Base-by-base conservation (phyloP, 2,329 filamentous ascomycete genomes). In the Capronia americana region DNA sequence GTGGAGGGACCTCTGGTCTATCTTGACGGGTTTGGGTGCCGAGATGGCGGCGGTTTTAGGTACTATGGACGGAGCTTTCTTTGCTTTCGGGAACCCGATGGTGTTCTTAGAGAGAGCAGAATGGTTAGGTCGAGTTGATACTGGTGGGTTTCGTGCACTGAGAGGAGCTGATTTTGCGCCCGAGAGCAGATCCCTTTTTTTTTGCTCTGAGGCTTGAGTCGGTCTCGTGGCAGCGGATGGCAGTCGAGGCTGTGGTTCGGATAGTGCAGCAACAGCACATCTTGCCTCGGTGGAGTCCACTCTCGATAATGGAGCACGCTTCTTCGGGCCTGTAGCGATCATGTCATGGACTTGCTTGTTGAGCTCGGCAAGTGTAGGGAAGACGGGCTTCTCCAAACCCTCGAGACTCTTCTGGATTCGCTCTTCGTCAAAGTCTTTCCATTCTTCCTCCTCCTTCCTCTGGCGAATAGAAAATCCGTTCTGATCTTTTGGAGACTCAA, bases 21-120 rank as follows among this genome's bases (percentile, higher is more conserved):
- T 50, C 51, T 76, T 74, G 30, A 58, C 32, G 24, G 69, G 67
- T 30, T 68, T 65, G 77, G 69, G 30, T 72, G 73, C 38, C 74
- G 74, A 14, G 76, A 76, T 56, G 78, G 72, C 20, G 72, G 75
- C 46, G 23, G 51, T 50, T 57, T 57, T 66, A 3, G 71, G 74
- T 4, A 83, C 69, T 28, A 75, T 76, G 7, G 77, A 77, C 23
- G 82, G 82, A 2, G 83, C 80, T 11, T 81, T 80, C 38, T 92
- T 87, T 38, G 93, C 93, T 76, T 90, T 92, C 63, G 87, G 91
- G 76, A 96, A 97, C 17, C 93, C 93, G 50, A 97, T 85, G 0
- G 93, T 97, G 63, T 88, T 93, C 69, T 89, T 87, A 1, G 93
- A 96, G 5, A 88, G 88, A 5, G 86, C 86, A 24, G 86, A 84